Evolutionary conservation across 192 early-diverging fungal genomes (phyloP), one percentile per base, ranked within the genome.

Genomic region (Pecoramyces ruminantium): DNA sequence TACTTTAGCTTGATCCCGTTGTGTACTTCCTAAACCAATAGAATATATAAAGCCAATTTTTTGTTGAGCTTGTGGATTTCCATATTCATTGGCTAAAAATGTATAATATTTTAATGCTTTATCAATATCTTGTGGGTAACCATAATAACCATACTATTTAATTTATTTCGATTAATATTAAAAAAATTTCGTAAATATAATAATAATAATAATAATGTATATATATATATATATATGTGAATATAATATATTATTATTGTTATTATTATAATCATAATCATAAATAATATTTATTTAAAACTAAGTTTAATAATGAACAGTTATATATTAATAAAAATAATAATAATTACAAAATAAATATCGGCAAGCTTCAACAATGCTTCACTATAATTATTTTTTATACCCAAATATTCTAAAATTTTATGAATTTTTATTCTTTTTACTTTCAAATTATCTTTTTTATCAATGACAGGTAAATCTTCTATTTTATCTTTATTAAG

Each of bases 21-120:
- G 79, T 11, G 90, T 89, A 16, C 77, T 51, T 15, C 96, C 95
- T 78, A 98, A 80, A 1, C 95, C 96, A 0, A 96, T 96, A 16
- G 96, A 92, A 85, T 97, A 93, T 85, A 96, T 91, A 78, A 96
- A 90, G 17, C 96, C 97, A 9, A 97, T 84, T 88, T 94, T 94
- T 38, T 96, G 92, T 83, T 96, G 97, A 16, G 94, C 96, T 14
- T 92, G 88, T 6, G 93, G 88, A 83, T 94, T 92, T 79, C 95
- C 96, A 29, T 21, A 21, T 51, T 51, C 42, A 17, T 51, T 6
- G 2, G 42, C 42, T 51, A 51, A 51, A 51, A 51, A 51, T 51
- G 0, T 2, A 51, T 51, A 51, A 21, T 21, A 21, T 51, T 51
- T 15, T 14, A 51, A 51, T 1, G 42, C 42, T 51, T 51, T 51